phyloP scores from a whole-genome alignment of 2,329 filamentous ascomycete genomes.

The Penicillium aurantiogriseum region DNA sequence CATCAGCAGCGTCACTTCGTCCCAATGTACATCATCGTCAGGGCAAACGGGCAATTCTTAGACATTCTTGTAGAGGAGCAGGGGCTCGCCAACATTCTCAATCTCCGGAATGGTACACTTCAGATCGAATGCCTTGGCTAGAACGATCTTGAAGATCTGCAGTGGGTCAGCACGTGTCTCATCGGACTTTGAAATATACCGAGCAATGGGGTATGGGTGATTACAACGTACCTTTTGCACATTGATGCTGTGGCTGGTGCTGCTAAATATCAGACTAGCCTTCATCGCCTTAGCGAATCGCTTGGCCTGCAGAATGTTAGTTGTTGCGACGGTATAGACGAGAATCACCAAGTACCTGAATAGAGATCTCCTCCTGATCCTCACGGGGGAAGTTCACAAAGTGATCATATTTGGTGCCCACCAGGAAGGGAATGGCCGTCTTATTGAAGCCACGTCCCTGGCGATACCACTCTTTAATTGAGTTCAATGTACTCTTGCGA shows the following conservation, averaged over 20 bases:
- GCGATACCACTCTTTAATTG: conserved; percentile 99
- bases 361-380: conserved; percentile 97
- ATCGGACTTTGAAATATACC: conserved; percentile 3
- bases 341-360: conserved; percentile 62
- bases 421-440: conserved; percentile 96
- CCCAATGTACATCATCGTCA: conserved; percentile 37
- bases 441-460: conserved; percentile 99
- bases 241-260: conserved; percentile 98
- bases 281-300: conserved; percentile 98
- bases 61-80: conserved; percentile 77
- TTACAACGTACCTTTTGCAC: conserved; percentile 78
- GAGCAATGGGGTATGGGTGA: neutral
- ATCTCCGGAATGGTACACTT: conserved; percentile 99
- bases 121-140: conserved; percentile 97
- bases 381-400: conserved; percentile 98
- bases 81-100: conserved; percentile 93
- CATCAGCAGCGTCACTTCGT: conserved; percentile 38
- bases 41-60: conserved; percentile 17
- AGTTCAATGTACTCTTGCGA: conserved; percentile 95
- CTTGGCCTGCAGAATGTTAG: conserved; percentile 63
- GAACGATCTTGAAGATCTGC: conserved; percentile 98
- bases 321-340: neutral
- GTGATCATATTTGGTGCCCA: conserved; percentile 98
- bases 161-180: conserved; percentile 26
- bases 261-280: conserved; percentile 95